phyloP scores from a whole-genome alignment of 257 asterid genomes.

The Petrea volubilis region DNA sequence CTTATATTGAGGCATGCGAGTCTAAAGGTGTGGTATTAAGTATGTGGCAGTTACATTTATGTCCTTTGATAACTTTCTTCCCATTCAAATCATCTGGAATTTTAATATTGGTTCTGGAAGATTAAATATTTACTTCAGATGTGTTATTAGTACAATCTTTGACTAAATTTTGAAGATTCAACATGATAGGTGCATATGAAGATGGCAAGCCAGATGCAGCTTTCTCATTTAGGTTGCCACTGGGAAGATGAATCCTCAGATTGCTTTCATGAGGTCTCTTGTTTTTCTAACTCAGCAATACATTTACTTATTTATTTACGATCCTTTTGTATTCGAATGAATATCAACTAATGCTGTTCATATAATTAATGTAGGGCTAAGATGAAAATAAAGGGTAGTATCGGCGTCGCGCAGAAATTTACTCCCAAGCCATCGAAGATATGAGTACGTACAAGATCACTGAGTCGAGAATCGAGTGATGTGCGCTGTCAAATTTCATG shows the following conservation, averaged over 20 bases:
- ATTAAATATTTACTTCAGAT: background rate
- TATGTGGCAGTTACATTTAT: too few species aligned
- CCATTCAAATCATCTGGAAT: background rate
- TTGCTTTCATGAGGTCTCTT: constrained; percentile 70
- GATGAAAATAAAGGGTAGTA: constrained; percentile 78
- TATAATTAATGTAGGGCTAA: constrained; percentile 64
- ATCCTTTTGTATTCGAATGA: background rate
- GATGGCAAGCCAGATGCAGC: constrained; percentile 97
- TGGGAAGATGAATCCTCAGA: constrained; percentile 59
- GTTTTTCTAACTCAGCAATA: background rate
- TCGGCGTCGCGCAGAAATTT: constrained; percentile 83
- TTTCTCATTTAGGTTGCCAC: constrained; percentile 71
- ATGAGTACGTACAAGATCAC: constrained; percentile 39
- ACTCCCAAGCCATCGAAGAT: constrained; percentile 88
- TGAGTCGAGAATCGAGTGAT: background rate
- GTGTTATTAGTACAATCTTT: background rate
- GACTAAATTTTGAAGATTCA: background rate
- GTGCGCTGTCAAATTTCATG: background rate
- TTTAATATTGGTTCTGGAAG: background rate
- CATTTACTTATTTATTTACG: background rate
- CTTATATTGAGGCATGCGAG: too few species aligned
- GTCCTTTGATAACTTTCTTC: background rate
- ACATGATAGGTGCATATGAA: constrained; percentile 58
- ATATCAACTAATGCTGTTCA: background rate
- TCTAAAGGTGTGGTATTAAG: too few species aligned